phyloP scores from a whole-genome alignment of 139 green algal species.

The Eudorina sp. region DNA sequence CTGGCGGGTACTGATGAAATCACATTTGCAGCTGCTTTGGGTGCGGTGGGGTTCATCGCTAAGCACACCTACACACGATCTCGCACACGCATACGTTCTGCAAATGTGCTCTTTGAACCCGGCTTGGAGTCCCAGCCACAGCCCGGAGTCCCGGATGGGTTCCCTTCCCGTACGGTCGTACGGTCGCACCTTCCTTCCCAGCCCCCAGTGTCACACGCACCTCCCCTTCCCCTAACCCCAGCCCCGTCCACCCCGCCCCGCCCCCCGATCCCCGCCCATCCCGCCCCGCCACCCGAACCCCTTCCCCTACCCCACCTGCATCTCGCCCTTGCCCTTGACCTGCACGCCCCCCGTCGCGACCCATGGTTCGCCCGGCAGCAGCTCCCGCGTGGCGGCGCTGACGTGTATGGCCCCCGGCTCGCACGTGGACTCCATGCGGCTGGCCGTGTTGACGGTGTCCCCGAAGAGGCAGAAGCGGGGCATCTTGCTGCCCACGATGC shows the following conservation, averaged over 20 bases:
- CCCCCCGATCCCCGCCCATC: background rate
- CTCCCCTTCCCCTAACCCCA: background rate
- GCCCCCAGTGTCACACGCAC: background rate
- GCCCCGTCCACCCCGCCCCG: background rate
- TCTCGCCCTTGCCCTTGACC: slow-evolving; percentile 46
- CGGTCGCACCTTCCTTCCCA: background rate
- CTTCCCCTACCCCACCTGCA: slow-evolving; percentile 1
- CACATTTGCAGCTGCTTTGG: no score
- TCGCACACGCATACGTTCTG: no score
- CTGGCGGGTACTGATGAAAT: no score
- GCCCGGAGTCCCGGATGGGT: no score
- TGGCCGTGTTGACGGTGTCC: slow-evolving; percentile 60
- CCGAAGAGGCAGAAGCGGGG: slow-evolving; percentile 54
- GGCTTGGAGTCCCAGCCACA: no score
- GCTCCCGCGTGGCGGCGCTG: background rate
- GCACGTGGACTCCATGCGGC: slow-evolving; percentile 68
- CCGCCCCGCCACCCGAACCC: no score
- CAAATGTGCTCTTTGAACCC: no score
- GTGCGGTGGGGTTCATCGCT: no score
- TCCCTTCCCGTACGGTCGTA: background rate
- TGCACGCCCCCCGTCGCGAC: slow-evolving; percentile 38
- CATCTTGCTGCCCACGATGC: slow-evolving; percentile 46
- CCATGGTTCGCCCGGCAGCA: slow-evolving; percentile 33
- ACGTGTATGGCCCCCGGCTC: slow-evolving; percentile 56
- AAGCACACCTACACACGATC: no score